Conservation (phyloP, 495 filamentous ascomycete genomes). For the Penicillium nucicola region DNA sequence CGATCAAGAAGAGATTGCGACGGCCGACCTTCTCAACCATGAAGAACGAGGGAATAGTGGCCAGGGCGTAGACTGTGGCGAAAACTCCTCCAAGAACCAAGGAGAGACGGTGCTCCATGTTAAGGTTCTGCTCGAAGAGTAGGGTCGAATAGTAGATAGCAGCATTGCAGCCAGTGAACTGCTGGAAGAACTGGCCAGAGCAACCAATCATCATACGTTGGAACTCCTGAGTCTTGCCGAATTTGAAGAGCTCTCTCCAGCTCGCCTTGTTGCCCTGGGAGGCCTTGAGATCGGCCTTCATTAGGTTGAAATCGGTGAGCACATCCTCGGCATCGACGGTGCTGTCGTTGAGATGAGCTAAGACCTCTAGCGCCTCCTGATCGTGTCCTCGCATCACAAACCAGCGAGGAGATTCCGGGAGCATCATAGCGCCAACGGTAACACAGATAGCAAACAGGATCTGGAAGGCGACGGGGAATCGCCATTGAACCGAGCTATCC, state of each 20-base stretch:
- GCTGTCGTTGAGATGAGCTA: slow-evolving; percentile 52
- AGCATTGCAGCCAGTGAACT: slow-evolving; percentile 71
- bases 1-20: slow-evolving; percentile 67
- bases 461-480: slow-evolving; percentile 78
- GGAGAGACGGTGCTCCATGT: slow-evolving; percentile 54
- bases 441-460: slow-evolving; percentile 66
- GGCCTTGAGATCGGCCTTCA: slow-evolving; percentile 35
- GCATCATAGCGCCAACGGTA: slow-evolving; percentile 51
- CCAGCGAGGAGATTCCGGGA: slow-evolving; percentile 79
- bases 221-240: slow-evolving; percentile 45
- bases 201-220: slow-evolving; percentile 44
- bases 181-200: slow-evolving; percentile 67
- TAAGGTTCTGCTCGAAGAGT: slow-evolving; percentile 66
- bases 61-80: slow-evolving; percentile 72
- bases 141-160: slow-evolving; percentile 84
- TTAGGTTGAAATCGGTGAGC: slow-evolving; percentile 46
- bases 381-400: slow-evolving; percentile 61
- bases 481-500: slow-evolving; percentile 46
- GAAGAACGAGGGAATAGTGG: slow-evolving; percentile 59
- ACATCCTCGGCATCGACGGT: slow-evolving; percentile 27
- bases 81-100: slow-evolving; percentile 76
- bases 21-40: slow-evolving; percentile 69
- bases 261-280: slow-evolving; percentile 31
- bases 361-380: slow-evolving; percentile 58
- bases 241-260: slow-evolving; percentile 37